Percentiles rank a stretch among this genome's conserved stretches.
Evolutionary conservation across 192 early-diverging fungal genomes (phyloP).

Genomic region (Gigaspora rosea): DNA sequence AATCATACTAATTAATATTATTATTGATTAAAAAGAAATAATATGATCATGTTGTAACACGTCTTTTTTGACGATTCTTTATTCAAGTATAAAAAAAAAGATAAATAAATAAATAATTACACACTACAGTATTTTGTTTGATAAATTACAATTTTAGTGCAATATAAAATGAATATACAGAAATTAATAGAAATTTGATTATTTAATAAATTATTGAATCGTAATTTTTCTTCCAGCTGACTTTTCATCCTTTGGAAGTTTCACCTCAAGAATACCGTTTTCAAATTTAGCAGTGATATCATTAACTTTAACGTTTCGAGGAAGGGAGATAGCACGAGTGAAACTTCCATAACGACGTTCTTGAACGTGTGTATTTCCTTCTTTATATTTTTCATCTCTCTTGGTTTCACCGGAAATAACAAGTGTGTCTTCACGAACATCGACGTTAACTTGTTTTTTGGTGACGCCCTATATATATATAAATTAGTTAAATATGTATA

Average conservation of each 20-base stretch:
- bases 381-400: constrained; percentile 35
- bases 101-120: too few relatives aligned
- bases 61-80: too few relatives aligned
- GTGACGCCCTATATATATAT: constrained; percentile 41
- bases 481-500: not conserved
- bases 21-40: too few relatives aligned
- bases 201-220: too few relatives aligned
- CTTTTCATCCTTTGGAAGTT: constrained; percentile 40
- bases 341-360: constrained; percentile 58
- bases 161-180: too few relatives aligned
- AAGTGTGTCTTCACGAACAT: constrained; percentile 49
- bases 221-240: too few relatives aligned
- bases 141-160: too few relatives aligned
- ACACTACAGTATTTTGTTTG: too few relatives aligned
- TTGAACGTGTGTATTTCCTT: constrained; percentile 46
- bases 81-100: too few relatives aligned
- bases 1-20: too few relatives aligned
- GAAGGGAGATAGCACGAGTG: constrained; percentile 50
- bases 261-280: constrained; percentile 56
- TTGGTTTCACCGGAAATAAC: constrained; percentile 50
- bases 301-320: constrained; percentile 46
- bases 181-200: too few relatives aligned
- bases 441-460: constrained; percentile 58
- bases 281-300: constrained; percentile 55
- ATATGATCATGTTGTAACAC: too few relatives aligned